A percentile compares a stretch with the other conserved stretches of the same genome.
Conservation (phyloP, 495 filamentous ascomycete genomes). For the Aspergillus avenaceus region DNA sequence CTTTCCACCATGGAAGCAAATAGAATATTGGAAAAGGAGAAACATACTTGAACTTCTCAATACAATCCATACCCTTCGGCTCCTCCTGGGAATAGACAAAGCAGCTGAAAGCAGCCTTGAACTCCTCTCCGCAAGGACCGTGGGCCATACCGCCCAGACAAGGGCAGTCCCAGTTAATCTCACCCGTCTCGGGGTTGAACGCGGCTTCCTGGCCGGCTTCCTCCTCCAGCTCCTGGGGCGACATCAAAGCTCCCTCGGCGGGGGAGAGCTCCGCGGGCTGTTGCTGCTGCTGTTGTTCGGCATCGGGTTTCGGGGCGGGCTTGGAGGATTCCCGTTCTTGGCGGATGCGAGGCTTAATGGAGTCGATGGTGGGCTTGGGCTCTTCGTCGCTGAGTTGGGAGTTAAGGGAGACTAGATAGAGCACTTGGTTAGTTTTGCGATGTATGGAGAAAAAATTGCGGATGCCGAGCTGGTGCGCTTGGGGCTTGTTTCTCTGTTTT, state of each 20-base stretch:
- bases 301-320: conserved; percentile 5
- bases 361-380: conserved; percentile 40
- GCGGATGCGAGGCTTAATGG: conserved; percentile 40
- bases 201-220: conserved; percentile 83
- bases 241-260: conserved; percentile 19
- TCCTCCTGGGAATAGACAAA: conserved; percentile 93
- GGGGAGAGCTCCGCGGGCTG: conserved; percentile 10
- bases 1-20: conserved; percentile 8
- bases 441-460: background rate
- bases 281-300: conserved; percentile 8
- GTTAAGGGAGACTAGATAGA: conserved; percentile 31
- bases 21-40: too few relatives aligned
- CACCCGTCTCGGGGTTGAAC: conserved; percentile 96
- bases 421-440: background rate
- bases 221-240: conserved; percentile 61
- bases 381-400: conserved; percentile 22
- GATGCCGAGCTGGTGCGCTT: too few relatives aligned
- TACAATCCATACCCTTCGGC: conserved; percentile 98
- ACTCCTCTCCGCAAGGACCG: conserved; percentile 93
- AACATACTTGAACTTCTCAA: conserved; percentile 92
- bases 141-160: conserved; percentile 97
- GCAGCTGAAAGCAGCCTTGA: conserved; percentile 93
- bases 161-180: conserved; percentile 99
- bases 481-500: too few relatives aligned
- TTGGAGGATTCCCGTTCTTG: conserved; percentile 21